These are phyloP conservation scores for Malus fusca DNA, from an alignment of 306 rosid species.

Conservation along the genomic window DNA sequence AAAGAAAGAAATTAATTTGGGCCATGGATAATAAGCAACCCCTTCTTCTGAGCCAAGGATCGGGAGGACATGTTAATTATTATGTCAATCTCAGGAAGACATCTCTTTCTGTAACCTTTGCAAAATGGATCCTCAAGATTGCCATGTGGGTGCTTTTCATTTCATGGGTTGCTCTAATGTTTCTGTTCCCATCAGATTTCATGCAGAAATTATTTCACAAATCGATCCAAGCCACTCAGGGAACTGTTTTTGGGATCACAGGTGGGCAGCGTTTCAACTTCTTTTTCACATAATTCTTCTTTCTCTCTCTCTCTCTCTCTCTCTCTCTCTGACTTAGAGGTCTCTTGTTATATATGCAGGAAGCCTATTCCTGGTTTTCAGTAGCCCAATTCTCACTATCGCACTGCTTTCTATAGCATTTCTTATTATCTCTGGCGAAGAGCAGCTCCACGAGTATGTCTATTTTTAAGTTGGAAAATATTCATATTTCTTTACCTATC, in stretches of 20 bases:
- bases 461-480: neutral
- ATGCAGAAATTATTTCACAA: conserved; percentile 4
- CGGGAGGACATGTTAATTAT: conserved; percentile 12
- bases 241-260: conserved; percentile 45
- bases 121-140: conserved; percentile 46
- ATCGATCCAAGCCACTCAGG: conserved; percentile 21
- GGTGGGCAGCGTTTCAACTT: conserved; percentile 27
- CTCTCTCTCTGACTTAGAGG: conserved; percentile 1
- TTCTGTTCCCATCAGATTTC: conserved; percentile 40
- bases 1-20: neutral
- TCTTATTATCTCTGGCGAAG: conserved; percentile 49
- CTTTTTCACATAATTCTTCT: neutral
- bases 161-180: conserved; percentile 48
- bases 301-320: too few relatives aligned
- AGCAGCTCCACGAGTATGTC: conserved; percentile 45
- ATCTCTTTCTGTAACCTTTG: conserved; percentile 20
- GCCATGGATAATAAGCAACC: conserved; percentile 18
- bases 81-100: conserved; percentile 10
- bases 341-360: conserved; percentile 38
- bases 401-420: conserved; percentile 59
- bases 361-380: conserved; percentile 42
- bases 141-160: conserved; percentile 42
- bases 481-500: neutral
- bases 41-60: conserved; percentile 31
- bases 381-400: conserved; percentile 57